Conservation (phyloP, 2,329 filamentous ascomycete genomes). For the Thielaviopsis cerberus region DNA sequence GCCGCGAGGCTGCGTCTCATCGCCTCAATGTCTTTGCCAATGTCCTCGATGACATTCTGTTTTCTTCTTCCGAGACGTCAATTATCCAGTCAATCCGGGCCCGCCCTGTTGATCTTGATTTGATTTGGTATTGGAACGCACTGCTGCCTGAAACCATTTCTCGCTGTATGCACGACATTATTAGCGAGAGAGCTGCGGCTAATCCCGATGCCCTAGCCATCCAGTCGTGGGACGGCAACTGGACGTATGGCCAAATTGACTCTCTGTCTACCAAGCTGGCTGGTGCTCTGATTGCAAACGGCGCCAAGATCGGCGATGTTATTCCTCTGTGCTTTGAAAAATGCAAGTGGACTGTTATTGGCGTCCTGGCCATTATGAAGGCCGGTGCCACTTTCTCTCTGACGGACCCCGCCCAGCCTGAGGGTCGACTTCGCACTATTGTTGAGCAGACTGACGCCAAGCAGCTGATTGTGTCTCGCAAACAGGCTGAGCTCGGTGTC, state of each 20-base stretch:
- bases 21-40: conserved; percentile 14
- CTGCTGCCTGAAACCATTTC: conserved; percentile 23
- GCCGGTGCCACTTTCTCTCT: conserved; percentile 29
- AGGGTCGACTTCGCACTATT: conserved; percentile 26
- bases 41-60: conserved; percentile 13
- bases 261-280: conserved; percentile 25
- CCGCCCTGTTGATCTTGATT: conserved; percentile 21
- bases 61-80: not conserved
- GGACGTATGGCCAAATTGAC: conserved; percentile 29
- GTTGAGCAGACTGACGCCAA: conserved; percentile 24
- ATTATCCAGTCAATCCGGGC: conserved; percentile 8
- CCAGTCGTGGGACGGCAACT: conserved; percentile 30
- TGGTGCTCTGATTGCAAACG: conserved; percentile 20
- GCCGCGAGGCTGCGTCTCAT: conserved; percentile 11
- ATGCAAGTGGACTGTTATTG: conserved; percentile 27
- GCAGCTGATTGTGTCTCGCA: conserved; percentile 23
- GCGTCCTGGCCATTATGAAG: conserved; percentile 29
- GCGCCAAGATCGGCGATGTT: conserved; percentile 22
- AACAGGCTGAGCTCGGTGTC: conserved; percentile 21
- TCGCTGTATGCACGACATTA: conserved; percentile 29
- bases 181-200: conserved; percentile 21
- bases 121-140: conserved; percentile 30
- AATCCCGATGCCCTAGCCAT: conserved; percentile 25
- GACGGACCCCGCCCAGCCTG: conserved; percentile 28
- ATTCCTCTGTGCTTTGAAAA: conserved; percentile 35